Evolutionary conservation across 176 grass and related monocot genomes (phyloP), one percentile per base, ranked within the genome.

Genomic region (Aegilops sharonensis): DNA sequence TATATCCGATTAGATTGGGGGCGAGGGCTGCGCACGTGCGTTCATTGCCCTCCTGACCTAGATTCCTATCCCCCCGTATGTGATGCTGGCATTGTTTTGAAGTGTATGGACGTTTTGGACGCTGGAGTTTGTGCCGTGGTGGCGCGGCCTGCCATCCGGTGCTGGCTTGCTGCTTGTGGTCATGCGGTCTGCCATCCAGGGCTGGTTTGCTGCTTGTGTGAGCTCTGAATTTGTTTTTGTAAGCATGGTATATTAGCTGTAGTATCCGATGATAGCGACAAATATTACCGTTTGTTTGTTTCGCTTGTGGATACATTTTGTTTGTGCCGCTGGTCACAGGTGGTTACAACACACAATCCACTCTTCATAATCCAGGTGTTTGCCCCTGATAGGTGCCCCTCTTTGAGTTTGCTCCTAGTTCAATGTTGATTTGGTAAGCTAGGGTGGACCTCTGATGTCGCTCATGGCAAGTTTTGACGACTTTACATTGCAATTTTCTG

Each of bases 251-350:
- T 37, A 37, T 64, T 71, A 70, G 39, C 29, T 34, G 25, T 31
- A 32, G 45, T 23, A 50, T 52, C 76, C 43, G 13, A 32, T 63
- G 89, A 85, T 32, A 88, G 85, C 77, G 89, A 91, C 85, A 54
- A 54, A n/a, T 50, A 20, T 24, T 63, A 52, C 48, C 25, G 11
- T 36, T 61, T 80, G 37, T 75, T 84, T 78, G 62, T 86, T 82
- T 50, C 8, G 30, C 37, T 54, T 36, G 14, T 27, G 18, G 36
- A 23, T 68, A 7, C 17, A 47, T 61, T 72, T 47, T 24, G 47
- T 84, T 21, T 75, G 43, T 9, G 42, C 64, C 25, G 3, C 47
- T 6, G 25, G 52, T 79, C 36, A 60, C 69, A 78, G 31, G 79
- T 48, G 74, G 64, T 12, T 42, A 65, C 9, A 13, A 47, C 15